Base-by-base conservation (phyloP, 1,284 basidiomycete species). In the Cutaneotrichosporon sp. region DNA sequence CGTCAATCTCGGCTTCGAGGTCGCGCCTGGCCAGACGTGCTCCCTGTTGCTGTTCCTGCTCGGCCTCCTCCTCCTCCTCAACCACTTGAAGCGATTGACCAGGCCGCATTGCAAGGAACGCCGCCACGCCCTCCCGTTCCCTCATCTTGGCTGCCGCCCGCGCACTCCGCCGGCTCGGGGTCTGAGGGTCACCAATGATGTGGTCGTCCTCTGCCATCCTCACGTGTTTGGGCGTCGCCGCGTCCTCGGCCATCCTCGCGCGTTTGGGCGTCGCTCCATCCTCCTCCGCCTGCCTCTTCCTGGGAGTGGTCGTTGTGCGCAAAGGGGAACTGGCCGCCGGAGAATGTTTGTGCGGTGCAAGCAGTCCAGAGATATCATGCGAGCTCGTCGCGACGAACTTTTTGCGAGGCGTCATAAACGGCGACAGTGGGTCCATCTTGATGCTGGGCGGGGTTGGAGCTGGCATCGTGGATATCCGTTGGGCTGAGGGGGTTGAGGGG, bases 81-180 rank as follows among this genome's bases (percentile, higher is more conserved):
- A n/a, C 31, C 8, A 13, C 11, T 6, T 10, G 1, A 14, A 6
- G 8, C 9, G 50, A 30, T 22, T 52, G 26, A 13, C 74, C 73
- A 13, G 76, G 76, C 18, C 76, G 65, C 5, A 77, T 61, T n/a
- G 75, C 73, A n/a, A 79, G 66, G 69, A 79, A 79, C 5, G 76
- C 71, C 5, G 50, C 63, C 0, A 66, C 58, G 42, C 70, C 69
- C 36, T 73, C 73, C 10, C 47, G 36, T 42, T 71, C 70, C 0
- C 34, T 32, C 18, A 32, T 30, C 21, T 51, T 50, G 47, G 40
- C 26, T 5, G 14, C 34, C 13, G 58, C 58, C 34, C 46, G 47
- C 16, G 58, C 57, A 14, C 57, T 59, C 16, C 47, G 46, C 16
- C 31, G 47, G 9, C 31, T 22, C 0, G 46, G 46, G 31, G n/a